phyloP scores from a whole-genome alignment of 495 filamentous ascomycete genomes.

The Penicillium chermesinum region DNA sequence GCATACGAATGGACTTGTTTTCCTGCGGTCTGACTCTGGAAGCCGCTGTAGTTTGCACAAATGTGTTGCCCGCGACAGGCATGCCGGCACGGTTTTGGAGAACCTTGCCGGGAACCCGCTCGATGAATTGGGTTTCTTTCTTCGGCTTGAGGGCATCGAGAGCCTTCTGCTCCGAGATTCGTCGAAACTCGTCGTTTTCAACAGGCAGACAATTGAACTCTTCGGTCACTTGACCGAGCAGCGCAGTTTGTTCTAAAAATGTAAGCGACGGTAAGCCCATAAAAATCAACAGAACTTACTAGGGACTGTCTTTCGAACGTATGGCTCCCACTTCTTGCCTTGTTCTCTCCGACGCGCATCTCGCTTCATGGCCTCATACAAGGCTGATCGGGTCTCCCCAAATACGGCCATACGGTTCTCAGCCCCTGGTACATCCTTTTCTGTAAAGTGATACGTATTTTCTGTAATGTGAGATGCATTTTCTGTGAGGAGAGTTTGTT shows the following conservation, averaged over 20 bases:
- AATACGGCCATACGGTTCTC: constrained; percentile 41
- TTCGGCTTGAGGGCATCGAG: constrained; percentile 61
- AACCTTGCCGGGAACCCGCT: constrained; percentile 35
- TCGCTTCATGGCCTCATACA: constrained; percentile 45
- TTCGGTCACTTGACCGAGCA: constrained; percentile 66
- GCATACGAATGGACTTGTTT: constrained; percentile 82
- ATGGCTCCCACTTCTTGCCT: constrained; percentile 61
- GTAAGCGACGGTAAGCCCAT: constrained; percentile 16
- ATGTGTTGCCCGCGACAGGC: constrained; percentile 32
- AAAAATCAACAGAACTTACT: constrained; percentile 48
- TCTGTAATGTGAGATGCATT: constrained; percentile 44
- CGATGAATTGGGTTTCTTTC: constrained; percentile 42
- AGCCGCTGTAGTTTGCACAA: constrained; percentile 39
- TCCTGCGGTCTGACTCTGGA: constrained; percentile 49
- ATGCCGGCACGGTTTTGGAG: constrained; percentile 34
- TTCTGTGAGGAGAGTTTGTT: constrained; percentile 45
- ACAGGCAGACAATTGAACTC: constrained; percentile 75
- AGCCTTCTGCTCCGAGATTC: constrained; percentile 55
- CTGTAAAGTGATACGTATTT: constrained; percentile 67
- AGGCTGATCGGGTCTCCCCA: constrained; percentile 40
- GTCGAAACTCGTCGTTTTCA: constrained; percentile 65
- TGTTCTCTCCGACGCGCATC: constrained; percentile 45
- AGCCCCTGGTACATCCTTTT: constrained; percentile 28
- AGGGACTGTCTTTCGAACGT: constrained; percentile 72
- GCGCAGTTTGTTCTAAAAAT: constrained; percentile 67